phyloP scores from a whole-genome alignment of 805 yeast species.

The Debaryomyces prosopidis region DNA sequence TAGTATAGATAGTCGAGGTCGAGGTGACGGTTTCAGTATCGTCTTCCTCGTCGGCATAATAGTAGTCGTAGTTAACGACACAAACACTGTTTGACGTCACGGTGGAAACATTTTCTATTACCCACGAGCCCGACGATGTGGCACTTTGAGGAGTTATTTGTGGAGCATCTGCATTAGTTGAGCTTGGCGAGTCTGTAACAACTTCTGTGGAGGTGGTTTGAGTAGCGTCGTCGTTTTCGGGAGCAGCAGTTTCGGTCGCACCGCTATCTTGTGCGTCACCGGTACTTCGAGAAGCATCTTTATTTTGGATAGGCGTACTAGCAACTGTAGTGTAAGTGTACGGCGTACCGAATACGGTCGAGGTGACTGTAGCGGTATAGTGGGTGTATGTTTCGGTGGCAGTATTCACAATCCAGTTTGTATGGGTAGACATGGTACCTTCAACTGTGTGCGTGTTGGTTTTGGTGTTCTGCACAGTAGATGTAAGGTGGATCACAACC shows the following conservation, averaged over 20 bases:
- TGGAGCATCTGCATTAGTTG: constrained; percentile 18
- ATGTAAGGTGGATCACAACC: constrained; percentile 32
- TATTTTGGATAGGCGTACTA: constrained; percentile 26
- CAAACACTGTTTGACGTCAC: constrained; percentile 30
- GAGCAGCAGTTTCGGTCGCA: constrained; percentile 11
- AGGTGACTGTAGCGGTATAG: constrained; percentile 45
- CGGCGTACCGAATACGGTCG: constrained; percentile 40
- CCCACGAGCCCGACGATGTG: constrained; percentile 29
- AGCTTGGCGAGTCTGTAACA: constrained; percentile 9
- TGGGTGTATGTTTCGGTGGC: constrained; percentile 38
- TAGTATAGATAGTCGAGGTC: constrained; percentile 34
- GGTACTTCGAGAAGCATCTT: constrained; percentile 10
- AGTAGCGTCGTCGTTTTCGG: constrained; percentile 8
- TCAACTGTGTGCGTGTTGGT: constrained; percentile 35
- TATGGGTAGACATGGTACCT: constrained; percentile 28
- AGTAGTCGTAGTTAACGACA: constrained; percentile 38
- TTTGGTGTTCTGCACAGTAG: constrained; percentile 34
- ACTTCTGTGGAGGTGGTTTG: constrained; percentile 16
- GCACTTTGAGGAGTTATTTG: constrained; percentile 29
- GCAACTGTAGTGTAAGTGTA: constrained; percentile 37
- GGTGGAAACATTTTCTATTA: constrained; percentile 35
- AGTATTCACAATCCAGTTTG: constrained; percentile 29
- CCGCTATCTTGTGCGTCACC: constrained; percentile 5
- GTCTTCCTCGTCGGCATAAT: constrained; percentile 29
- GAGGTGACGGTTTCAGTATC: constrained; percentile 37